These are phyloP conservation scores for Colletotrichum musae DNA, from an alignment of 2,329 filamentous ascomycete genomes.

Conservation along the genomic window DNA sequence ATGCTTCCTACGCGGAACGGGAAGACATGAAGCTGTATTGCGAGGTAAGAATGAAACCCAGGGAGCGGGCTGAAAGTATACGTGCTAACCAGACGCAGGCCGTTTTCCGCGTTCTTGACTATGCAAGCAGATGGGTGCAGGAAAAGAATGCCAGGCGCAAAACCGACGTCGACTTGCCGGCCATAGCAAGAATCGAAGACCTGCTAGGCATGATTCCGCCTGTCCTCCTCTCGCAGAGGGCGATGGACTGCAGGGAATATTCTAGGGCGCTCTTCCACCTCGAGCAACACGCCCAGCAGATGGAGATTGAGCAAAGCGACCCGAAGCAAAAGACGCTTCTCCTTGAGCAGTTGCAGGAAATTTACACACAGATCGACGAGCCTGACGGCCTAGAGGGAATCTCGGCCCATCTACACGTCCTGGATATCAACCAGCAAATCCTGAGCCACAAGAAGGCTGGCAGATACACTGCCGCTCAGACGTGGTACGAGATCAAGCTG, in stretches of 20 bases:
- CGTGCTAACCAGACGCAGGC: slow-evolving; percentile 67
- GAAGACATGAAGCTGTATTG: slow-evolving; percentile 89
- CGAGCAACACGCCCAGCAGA: slow-evolving; percentile 84
- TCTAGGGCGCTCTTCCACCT: slow-evolving; percentile 93
- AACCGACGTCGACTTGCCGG: slow-evolving; percentile 60
- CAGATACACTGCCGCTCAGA: slow-evolving; percentile 93
- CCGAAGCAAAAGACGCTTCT: slow-evolving; percentile 73
- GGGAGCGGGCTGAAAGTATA: neutral
- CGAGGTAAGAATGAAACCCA: slow-evolving; percentile 71
- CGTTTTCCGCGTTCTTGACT: slow-evolving; percentile 92
- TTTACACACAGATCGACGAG: slow-evolving; percentile 98
- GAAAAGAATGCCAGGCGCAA: slow-evolving; percentile 69
- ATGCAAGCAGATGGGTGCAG: slow-evolving; percentile 91
- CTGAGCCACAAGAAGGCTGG: slow-evolving; percentile 94
- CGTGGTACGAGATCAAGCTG: slow-evolving; percentile 95
- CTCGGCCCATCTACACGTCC: slow-evolving; percentile 84
- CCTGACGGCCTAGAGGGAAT: slow-evolving; percentile 97
- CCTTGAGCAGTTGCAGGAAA: slow-evolving; percentile 86
- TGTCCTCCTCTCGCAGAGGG: slow-evolving; percentile 82
- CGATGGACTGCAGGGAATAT: slow-evolving; percentile 95
- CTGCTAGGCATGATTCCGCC: slow-evolving; percentile 76
- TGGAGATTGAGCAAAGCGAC: slow-evolving; percentile 60
- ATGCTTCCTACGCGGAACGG: slow-evolving; percentile 71
- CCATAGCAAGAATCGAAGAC: slow-evolving; percentile 63
- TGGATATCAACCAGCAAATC: slow-evolving; percentile 95